A percentile compares a stretch with the other conserved stretches of the same genome.
Conservation (phyloP, 1,139 yeast species). For the Lodderomyces parapsilosis region DNA sequence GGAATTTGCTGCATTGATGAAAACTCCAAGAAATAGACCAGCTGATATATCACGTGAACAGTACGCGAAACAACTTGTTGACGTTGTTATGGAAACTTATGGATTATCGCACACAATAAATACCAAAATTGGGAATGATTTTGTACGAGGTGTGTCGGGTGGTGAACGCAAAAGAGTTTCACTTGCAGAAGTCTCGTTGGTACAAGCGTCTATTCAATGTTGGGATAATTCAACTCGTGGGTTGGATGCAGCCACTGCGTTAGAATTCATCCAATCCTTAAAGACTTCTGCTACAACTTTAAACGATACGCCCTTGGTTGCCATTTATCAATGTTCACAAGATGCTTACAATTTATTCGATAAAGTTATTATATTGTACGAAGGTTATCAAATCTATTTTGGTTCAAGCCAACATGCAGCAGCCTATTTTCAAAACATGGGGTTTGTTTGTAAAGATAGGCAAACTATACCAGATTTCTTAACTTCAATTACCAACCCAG, state of each 20-base stretch:
- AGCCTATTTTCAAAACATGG: slow-evolving; percentile 45
- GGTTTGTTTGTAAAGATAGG: slow-evolving; percentile 62
- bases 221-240: slow-evolving; percentile 69
- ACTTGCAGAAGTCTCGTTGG: slow-evolving; percentile 43
- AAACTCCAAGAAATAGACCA: slow-evolving; percentile 43
- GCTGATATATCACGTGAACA: slow-evolving; percentile 31
- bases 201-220: slow-evolving; percentile 44
- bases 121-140: slow-evolving; percentile 29
- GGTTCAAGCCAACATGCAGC: slow-evolving; percentile 57
- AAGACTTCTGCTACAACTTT: slow-evolving; percentile 61
- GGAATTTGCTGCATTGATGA: slow-evolving; percentile 42
- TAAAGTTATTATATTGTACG: slow-evolving; percentile 66
- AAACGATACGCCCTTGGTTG: slow-evolving; percentile 64
- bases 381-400: slow-evolving; percentile 37
- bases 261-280: slow-evolving; percentile 70
- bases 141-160: slow-evolving; percentile 40
- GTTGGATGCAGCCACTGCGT: slow-evolving; percentile 59
- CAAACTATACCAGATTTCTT: slow-evolving; percentile 53
- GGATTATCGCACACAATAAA: slow-evolving; percentile 23
- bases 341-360: slow-evolving; percentile 57
- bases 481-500: slow-evolving; percentile 71
- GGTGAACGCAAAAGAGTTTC: slow-evolving; percentile 48
- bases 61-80: slow-evolving; percentile 35
- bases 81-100: slow-evolving; percentile 17
- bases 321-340: slow-evolving; percentile 60